Base-by-base conservation (phyloP, 257 asterid genomes). In the Jacaranda mimosifolia region DNA sequence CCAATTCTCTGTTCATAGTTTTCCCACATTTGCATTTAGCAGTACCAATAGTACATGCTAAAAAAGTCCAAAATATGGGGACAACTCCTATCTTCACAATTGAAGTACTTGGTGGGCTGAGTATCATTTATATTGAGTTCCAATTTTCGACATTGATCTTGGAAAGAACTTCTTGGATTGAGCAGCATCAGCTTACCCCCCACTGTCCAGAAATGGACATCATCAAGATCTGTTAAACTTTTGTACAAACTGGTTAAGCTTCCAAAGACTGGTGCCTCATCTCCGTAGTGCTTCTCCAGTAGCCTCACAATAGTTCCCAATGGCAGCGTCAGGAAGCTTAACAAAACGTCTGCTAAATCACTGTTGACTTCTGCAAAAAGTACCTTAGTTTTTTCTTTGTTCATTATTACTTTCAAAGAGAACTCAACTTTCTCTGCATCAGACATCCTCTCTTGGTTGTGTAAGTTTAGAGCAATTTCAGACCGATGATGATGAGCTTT, bases 251-350 rank as follows among this genome's bases (percentile, higher is more conserved):
- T 72, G 60, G 21, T 74, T 6, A 80, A 21, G 57, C 83, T 80
- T 53, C 85, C 81, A 0, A 84, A 3, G 0, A 9, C 46, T 4
- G 72, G 76, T 3, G 45, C 60, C 3, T 67, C 7, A 0, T 68
- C 82, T 40, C 74, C 78, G 6, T 63, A 48, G 7, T 81, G 84
- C 42, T 78, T 52, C 32, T 73, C 8, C 0, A 77, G 21, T 12
- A 66, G 35, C 26, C 18, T 17, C 32, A 70, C 65, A 19, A 83
- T 80, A 3, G 9, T 63, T 62, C 82, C 87, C 70, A 83, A 52
- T 0, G 87, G 87, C 35, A 84, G 26, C 0, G 83, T 70, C 11
- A 77, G 55, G 53, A 84, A 74, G 56, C 82, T 77, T 19, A 84
- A 46, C 6, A 84, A 3, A 40, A 81, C 58, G 1, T 84, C 85